Evolutionary conservation across 1,284 basidiomycete species (phyloP).

Genomic region (Ceratobasidium sp.): DNA sequence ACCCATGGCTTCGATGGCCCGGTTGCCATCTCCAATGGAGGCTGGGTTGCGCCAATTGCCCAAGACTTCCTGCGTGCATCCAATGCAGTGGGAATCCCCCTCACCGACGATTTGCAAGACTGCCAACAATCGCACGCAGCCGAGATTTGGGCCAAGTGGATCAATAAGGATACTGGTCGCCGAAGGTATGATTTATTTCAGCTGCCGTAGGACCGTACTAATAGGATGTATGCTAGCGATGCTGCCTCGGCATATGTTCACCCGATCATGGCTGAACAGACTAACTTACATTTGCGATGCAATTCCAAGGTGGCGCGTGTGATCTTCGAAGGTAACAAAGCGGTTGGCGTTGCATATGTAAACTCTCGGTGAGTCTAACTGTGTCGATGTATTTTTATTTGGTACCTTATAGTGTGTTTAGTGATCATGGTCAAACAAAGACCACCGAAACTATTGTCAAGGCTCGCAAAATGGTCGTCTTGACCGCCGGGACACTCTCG

Average conservation of each 20-base stretch:
- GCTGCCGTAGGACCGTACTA: no score
- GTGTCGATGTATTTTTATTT: not conserved
- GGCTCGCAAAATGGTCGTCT: constrained; percentile 68
- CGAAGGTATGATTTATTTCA: constrained; percentile 69
- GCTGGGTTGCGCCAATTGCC: constrained; percentile 64
- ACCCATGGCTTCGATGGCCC: constrained; percentile 73
- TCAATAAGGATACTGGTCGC: constrained; percentile 73
- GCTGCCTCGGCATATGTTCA: constrained; percentile 63
- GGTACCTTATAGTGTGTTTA: not conserved
- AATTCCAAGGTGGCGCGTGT: constrained; percentile 72
- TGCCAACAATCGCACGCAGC: constrained; percentile 57
- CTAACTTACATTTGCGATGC: constrained; percentile 65
- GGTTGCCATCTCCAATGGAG: constrained; percentile 72
- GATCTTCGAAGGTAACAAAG: constrained; percentile 73
- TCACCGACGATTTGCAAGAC: constrained; percentile 52
- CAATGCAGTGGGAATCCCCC: constrained; percentile 67
- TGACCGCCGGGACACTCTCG: constrained; percentile 70
- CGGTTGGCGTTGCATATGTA: constrained; percentile 73
- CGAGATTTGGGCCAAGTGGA: constrained; percentile 78
- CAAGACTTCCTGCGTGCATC: constrained; percentile 72
- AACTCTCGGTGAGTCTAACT: constrained; percentile 57
- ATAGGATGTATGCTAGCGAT: constrained; percentile 1
- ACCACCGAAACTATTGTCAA: constrained; percentile 46
- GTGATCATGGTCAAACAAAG: constrained; percentile 10
- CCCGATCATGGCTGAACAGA: constrained; percentile 71